A percentile compares a stretch with the other conserved stretches of the same genome.
These are phyloP conservation scores for Lasiodiplodia sp. DNA, from an alignment of 2,329 filamentous ascomycete genomes.

Conservation along the genomic window DNA sequence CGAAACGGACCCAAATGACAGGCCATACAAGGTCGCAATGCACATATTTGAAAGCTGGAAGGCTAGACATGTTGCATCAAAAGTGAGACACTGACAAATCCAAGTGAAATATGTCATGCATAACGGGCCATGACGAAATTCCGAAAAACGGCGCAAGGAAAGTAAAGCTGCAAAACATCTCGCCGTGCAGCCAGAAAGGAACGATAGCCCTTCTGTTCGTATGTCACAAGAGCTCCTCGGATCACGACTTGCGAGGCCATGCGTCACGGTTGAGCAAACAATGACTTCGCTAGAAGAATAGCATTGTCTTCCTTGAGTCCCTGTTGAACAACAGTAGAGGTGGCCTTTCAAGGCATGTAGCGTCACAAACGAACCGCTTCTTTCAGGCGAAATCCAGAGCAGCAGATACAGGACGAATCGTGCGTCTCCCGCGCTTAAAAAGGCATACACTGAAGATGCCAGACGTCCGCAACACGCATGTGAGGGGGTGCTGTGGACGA, in stretches of 20 bases:
- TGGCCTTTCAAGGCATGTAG: slow-evolving; percentile 43
- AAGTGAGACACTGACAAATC: not conserved
- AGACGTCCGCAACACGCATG: slow-evolving; percentile 19
- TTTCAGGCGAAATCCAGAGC: slow-evolving; percentile 57
- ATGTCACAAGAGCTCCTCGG: not conserved
- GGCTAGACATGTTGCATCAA: not conserved
- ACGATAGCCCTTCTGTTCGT: not conserved
- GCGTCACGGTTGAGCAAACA: not conserved
- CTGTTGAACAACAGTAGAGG: not conserved
- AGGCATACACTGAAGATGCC: slow-evolving; percentile 53
- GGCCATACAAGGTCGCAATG: not conserved
- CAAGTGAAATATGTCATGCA: not conserved
- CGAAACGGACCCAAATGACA: not conserved
- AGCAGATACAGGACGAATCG: slow-evolving; percentile 59
- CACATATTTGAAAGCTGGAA: not conserved
- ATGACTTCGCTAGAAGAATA: not conserved
- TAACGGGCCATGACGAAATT: not conserved
- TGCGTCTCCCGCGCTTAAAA: slow-evolving; percentile 53
- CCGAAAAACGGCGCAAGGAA: not conserved
- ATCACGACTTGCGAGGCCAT: not conserved
- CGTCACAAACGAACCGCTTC: slow-evolving; percentile 60
- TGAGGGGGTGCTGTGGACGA: slow-evolving; percentile 1
- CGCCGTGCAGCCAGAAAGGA: not conserved
- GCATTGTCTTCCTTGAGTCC: not conserved
- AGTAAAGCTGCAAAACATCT: not conserved